Evolutionary conservation across 306 rosid genomes (phyloP).

Genomic region (Mucuna pruriens): DNA sequence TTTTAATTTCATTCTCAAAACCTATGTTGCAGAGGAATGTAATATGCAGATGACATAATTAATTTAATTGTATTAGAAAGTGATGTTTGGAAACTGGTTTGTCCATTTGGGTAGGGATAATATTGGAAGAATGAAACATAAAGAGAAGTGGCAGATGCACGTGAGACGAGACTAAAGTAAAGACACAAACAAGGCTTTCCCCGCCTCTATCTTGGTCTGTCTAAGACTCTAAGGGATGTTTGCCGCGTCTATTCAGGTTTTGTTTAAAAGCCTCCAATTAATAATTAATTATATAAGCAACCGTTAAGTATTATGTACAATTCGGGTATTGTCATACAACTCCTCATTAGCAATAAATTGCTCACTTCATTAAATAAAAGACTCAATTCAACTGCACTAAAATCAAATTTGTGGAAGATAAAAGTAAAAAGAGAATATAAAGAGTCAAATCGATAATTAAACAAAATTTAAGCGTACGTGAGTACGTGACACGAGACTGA

Average conservation of each 20-base stretch:
- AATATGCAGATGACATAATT: background rate
- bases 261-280: background rate
- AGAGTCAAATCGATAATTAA: background rate
- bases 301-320: background rate
- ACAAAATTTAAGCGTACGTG: background rate
- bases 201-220: no score
- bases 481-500: background rate
- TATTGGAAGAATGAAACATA: conserved; percentile 2
- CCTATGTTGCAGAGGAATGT: background rate
- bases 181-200: no score
- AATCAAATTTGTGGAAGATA: no score
- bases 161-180: no score
- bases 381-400: no score
- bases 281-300: background rate
- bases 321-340: no score
- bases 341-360: no score
- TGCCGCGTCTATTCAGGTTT: background rate
- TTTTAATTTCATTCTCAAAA: background rate
- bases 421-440: background rate
- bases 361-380: no score
- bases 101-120: conserved; percentile 14
- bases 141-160: background rate
- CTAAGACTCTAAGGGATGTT: background rate
- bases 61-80: background rate
- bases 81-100: background rate